Base-by-base conservation (phyloP, 2,329 filamentous ascomycete species). In the Diaporthe longicolla region DNA sequence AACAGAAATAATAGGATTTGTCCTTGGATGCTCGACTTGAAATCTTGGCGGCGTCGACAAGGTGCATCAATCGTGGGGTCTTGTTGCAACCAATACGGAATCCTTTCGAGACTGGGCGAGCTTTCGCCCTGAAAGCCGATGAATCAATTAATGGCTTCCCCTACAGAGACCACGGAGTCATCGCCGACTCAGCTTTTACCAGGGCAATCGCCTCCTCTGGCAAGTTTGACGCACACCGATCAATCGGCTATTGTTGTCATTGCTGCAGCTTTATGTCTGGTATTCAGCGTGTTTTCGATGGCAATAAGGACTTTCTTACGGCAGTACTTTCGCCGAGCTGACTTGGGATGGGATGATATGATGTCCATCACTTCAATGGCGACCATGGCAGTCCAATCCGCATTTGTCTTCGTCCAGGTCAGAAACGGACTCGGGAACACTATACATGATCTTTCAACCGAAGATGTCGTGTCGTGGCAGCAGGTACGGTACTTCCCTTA, bases 161-260 rank as follows among this genome's bases (percentile, higher is more conserved):
- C 72, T 61, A 9, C 68, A 17, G 74, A 74, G 8, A 48, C 19
- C 29, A 11, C 11, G 17, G 35, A 52, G 50, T 45, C 37, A 43
- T 63, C 59, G 35, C 15, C 70, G 15, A 37, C 15, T 32, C 32
- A 11, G 6, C 21, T 32, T 17, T 26, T 29, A 9, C 68, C 57
- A 29, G 76, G 74, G 11, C 74, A 76, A 29, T 78, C 79, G n/a
- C 74, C 81, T 55, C 83, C 84, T 5, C 78, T 85, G 45, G 80
- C 81, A 24, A 77, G 78, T 59, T 78, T 85, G 66, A 83, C 80
- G 11, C 58, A 77, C n/a, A 77, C 80, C 29, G 80, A 87, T 75
- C 83, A 85, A 71, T 80, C 82, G 55, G 84, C 83, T 19, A 74
- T 85, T 29, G 78, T 87, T 24, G 78, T 83, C 8, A 83, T 87